phyloP scores from a whole-genome alignment of 1,139 yeast species.

The Zygoascus meyerae region DNA sequence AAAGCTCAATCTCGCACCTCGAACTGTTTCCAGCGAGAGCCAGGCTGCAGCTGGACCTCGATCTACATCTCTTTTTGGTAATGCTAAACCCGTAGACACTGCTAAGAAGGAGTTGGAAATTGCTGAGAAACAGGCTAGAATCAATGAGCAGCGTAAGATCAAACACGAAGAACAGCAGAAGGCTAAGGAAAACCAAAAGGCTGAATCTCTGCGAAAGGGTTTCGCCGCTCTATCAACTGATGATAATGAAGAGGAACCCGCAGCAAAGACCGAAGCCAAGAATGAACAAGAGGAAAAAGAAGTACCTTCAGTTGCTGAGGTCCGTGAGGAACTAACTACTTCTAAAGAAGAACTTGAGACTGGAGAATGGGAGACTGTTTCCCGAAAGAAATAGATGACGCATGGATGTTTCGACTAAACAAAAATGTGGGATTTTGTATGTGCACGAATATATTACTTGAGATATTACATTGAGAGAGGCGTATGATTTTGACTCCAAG shows the following conservation, averaged over 20 bases:
- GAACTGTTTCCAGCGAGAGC: constrained; percentile 19
- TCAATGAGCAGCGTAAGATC: constrained; percentile 22
- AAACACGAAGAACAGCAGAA: constrained; percentile 13
- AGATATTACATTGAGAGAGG: no score
- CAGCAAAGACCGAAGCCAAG: constrained; percentile 27
- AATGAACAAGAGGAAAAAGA: constrained; percentile 24
- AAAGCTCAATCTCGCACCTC: constrained; percentile 28
- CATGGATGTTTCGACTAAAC: no score
- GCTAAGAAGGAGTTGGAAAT: constrained; percentile 23
- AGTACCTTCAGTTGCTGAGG: constrained; percentile 24
- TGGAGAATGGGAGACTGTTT: constrained; percentile 63
- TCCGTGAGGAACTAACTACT: constrained; percentile 37
- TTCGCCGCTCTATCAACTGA: constrained; percentile 64
- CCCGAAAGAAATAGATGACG: neutral
- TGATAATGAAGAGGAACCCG: constrained; percentile 51
- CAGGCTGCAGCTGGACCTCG: constrained; percentile 18
- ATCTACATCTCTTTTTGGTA: constrained; percentile 32
- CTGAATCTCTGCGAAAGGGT: constrained; percentile 27
- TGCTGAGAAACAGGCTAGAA: constrained; percentile 26
- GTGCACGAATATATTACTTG: neutral
- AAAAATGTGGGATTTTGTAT: neutral
- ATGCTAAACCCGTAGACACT: constrained; percentile 36
- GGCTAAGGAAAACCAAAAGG: constrained; percentile 13
- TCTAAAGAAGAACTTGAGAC: constrained; percentile 36
- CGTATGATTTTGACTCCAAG: no score